Base-by-base conservation (phyloP, 2,329 filamentous ascomycete species). In the Talaromyces amestolkiae region DNA sequence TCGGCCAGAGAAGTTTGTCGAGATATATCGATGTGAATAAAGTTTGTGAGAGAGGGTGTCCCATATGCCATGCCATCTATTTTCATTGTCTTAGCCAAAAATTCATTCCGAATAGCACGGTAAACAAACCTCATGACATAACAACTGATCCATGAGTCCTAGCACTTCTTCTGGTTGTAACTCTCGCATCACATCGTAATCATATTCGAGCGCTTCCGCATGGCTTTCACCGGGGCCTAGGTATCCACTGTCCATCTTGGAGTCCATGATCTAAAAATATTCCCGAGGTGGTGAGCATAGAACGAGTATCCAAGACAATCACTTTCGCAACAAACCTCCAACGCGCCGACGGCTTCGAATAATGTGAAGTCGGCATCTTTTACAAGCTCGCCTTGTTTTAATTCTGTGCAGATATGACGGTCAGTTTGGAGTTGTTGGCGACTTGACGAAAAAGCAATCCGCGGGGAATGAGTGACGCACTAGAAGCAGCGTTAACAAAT, bases 181-280 rank as follows among this genome's bases (percentile, higher is more conserved):
- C 7, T 85, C 81, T 56, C 84, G 82, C 51, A 86, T 81, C 47
- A 93, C 86, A 73, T 97, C 89, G 77, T 94, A 96, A 60, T 91
- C 85, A 68, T 94, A 90, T 66, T 96, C 91, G 39, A 94, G 85
- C n/a, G 88, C 87, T 65, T 77, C 68, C 65, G 72, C 73, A 45
- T 74, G 69, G 54, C 72, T 77, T 73, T 97, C 92, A 35, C 89
- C 91, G 8, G 90, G 87, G 22, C 87, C 84, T 7, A 96, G 82
- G 69, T 90, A 93, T 33, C 95, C 95, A 74, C 92, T 97, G 78
- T 99, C 95, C 95, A 99, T 99, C 79, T 98, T 99, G 0, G 91
- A 89, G 74, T 99, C 95, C 92, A 97, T 97, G 72, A 99, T 97
- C 95, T 99, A 72, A 61, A 31, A 19, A 17, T 27, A 15, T 33